phyloP scores from a whole-genome alignment of 208 protist species.

The Leishmania tarentolae region DNA sequence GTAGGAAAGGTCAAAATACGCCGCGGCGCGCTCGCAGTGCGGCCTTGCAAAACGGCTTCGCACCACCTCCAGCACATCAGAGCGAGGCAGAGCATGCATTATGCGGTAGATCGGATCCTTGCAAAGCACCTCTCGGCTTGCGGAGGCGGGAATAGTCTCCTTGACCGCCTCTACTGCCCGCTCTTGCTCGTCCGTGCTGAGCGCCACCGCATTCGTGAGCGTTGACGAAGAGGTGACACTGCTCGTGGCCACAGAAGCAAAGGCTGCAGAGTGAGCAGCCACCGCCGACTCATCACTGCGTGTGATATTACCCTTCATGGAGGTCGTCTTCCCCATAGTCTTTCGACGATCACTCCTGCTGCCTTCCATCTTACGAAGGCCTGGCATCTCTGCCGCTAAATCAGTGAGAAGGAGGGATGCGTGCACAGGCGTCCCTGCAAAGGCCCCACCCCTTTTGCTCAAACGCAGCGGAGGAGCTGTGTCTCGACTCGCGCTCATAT shows the following conservation, averaged over 20 bases:
- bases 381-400: background rate
- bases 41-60: conserved; percentile 65
- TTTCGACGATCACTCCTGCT: background rate
- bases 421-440: background rate
- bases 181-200: conserved; percentile 18
- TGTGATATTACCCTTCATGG: background rate
- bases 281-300: background rate
- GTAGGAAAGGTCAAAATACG: conserved; percentile 77
- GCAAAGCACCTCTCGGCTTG: conserved; percentile 22
- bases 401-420: background rate
- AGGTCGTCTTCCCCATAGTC: background rate
- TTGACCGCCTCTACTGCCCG: conserved; percentile 19
- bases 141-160: conserved; percentile 5
- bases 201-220: background rate
- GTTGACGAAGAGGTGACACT: background rate
- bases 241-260: background rate
- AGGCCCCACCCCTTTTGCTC: background rate
- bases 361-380: background rate
- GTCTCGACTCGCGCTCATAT: background rate
- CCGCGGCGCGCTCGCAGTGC: conserved; percentile 74
- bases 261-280: background rate
- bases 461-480: background rate
- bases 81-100: conserved; percentile 80
- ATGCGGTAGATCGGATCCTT: conserved; percentile 85
- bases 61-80: conserved; percentile 82